phyloP scores from a whole-genome alignment of 768 basidiomycete species.

The Rubroboletus satanas region DNA sequence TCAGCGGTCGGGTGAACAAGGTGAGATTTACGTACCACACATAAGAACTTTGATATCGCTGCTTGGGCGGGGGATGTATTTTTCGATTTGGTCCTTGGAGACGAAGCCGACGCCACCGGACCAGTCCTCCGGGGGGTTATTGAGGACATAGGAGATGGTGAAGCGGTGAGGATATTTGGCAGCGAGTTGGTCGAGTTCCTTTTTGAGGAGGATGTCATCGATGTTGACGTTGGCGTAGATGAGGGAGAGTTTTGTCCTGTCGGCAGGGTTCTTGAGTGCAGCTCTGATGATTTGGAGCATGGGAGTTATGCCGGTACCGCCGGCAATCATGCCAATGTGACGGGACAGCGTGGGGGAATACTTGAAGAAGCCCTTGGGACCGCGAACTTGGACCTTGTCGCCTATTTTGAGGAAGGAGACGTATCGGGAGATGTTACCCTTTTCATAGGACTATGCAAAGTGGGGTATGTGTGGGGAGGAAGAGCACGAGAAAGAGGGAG shows the following conservation, averaged over 20 bases:
- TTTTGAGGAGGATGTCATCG: slow-evolving; percentile 89
- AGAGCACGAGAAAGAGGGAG: neutral
- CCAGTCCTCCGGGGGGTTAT: slow-evolving; percentile 90
- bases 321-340: slow-evolving; percentile 94
- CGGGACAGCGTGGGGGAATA: slow-evolving; percentile 71
- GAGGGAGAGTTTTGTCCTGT: slow-evolving; percentile 77
- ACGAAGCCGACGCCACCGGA: slow-evolving; percentile 90
- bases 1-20: slow-evolving; percentile 5
- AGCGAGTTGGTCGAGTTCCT: slow-evolving; percentile 80
- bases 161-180: slow-evolving; percentile 62
- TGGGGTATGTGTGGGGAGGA: neutral
- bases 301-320: slow-evolving; percentile 97
- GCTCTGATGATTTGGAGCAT: slow-evolving; percentile 98
- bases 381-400: slow-evolving; percentile 86
- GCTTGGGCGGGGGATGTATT: slow-evolving; percentile 64
- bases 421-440: slow-evolving; percentile 93
- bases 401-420: slow-evolving; percentile 80
- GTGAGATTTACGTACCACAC: slow-evolving; percentile 58
- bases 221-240: slow-evolving; percentile 95
- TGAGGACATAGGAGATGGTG: slow-evolving; percentile 86
- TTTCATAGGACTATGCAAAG: slow-evolving; percentile 76
- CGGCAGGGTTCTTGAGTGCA: slow-evolving; percentile 83
- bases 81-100: slow-evolving; percentile 84
- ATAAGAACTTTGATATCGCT: slow-evolving; percentile 80
- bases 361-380: slow-evolving; percentile 93